Percentiles rank a stretch among this genome's conserved stretches.
Conservation (phyloP, 2,329 filamentous ascomycete genomes). For the Diaporthe nobilis region DNA sequence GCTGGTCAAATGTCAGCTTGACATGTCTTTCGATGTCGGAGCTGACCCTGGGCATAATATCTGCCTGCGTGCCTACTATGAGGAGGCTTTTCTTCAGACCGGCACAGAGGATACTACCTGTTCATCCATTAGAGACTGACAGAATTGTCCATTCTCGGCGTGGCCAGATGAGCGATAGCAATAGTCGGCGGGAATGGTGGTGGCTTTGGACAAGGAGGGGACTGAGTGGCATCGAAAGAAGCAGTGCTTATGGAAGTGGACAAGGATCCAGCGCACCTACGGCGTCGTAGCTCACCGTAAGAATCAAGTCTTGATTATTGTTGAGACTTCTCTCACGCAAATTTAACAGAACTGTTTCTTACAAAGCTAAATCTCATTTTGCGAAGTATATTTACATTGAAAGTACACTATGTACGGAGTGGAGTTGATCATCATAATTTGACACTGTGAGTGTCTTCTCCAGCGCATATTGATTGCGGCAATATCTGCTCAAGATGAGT, state of each 20-base stretch:
- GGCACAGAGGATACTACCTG: not conserved
- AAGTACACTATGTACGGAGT: too few species aligned
- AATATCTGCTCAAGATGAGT: too few species aligned
- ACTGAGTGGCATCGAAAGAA: not conserved
- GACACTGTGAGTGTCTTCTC: too few species aligned
- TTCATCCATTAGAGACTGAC: not conserved
- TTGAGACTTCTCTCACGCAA: too few species aligned
- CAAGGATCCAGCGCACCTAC: not conserved
- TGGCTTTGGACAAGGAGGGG: conserved; percentile 23
- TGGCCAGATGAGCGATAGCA: not conserved
- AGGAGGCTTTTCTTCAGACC: conserved; percentile 10
- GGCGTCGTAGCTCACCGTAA: not conserved
- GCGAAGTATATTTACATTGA: too few species aligned
- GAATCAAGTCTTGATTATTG: not conserved
- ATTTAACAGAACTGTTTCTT: too few species aligned
- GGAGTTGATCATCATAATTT: too few species aligned
- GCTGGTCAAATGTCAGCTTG: not conserved
- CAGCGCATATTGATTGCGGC: too few species aligned
- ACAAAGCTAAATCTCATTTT: too few species aligned
- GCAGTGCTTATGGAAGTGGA: not conserved
- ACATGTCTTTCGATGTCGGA: conserved; percentile 17
- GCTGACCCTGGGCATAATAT: conserved; percentile 11
- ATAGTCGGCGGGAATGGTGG: conserved; percentile 15
- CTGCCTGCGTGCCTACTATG: conserved; percentile 11
- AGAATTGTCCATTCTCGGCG: not conserved